These are phyloP conservation scores for Candolleomyces efflorescens DNA, from an alignment of 768 basidiomycete genomes.

Conservation along the genomic window DNA sequence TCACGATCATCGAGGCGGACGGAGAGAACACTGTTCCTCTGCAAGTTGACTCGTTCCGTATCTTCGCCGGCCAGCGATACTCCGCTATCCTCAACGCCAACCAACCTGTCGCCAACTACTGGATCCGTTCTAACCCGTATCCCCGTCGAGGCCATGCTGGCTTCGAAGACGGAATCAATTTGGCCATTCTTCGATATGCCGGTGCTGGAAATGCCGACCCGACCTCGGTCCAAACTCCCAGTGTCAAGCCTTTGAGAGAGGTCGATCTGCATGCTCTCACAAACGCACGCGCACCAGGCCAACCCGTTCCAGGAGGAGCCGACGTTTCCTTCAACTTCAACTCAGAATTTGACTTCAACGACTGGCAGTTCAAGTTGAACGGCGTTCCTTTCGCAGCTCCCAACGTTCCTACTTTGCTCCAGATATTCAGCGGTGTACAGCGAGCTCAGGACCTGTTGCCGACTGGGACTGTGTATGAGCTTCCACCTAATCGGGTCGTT, in stretches of 20 bases:
- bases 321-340: conserved; percentile 31
- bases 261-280: conserved; percentile 28
- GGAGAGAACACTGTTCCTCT: conserved; percentile 10
- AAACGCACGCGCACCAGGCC: conserved; percentile 28
- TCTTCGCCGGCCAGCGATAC: conserved; percentile 40
- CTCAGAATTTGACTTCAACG: conserved; percentile 29
- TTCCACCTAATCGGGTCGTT: conserved; percentile 45
- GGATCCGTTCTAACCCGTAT: conserved; percentile 36
- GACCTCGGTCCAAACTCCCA: conserved; percentile 24
- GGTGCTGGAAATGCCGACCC: conserved; percentile 39
- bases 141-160: conserved; percentile 12
- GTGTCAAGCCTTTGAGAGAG: conserved; percentile 29
- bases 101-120: conserved; percentile 38
- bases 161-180: conserved; percentile 39
- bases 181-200: conserved; percentile 48
- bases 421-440: conserved; percentile 33
- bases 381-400: conserved; percentile 34
- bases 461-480: conserved; percentile 34
- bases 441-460: conserved; percentile 35
- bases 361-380: conserved; percentile 21
- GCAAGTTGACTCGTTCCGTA: conserved; percentile 36
- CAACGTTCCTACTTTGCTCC: conserved; percentile 34
- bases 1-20: conserved; percentile 11
- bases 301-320: conserved; percentile 29
- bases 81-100: conserved; percentile 39